Base-by-base conservation (phyloP, 2,329 filamentous ascomycete species). In the Trichocomaceae sp. region DNA sequence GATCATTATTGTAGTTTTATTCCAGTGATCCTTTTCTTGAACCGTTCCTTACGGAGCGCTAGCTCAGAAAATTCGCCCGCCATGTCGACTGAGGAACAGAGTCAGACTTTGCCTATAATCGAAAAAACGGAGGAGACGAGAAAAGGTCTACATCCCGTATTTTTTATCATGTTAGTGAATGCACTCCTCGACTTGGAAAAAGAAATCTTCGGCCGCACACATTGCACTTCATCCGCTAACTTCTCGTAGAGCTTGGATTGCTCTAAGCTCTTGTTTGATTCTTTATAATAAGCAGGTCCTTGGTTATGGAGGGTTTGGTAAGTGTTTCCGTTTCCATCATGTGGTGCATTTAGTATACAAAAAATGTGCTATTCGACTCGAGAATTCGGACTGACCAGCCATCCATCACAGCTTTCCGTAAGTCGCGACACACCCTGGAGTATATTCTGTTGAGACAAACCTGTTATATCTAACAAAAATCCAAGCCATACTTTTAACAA, bases 211-310 rank as follows among this genome's bases (percentile, higher is more conserved):
- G 4, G 1, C 19, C 8, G 12, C 8, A 33, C n/a, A 33, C 2
- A 33, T 33, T 33, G 29, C n/a, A 44, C 26, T 52, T 17, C 22
- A 41, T 23, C 10, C 19, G 17, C 19, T 19, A 31, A 29, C 23
- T n/a, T 19, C 19, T 41, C 9, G n/a, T 37, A 96, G 91, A 65
- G 79, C 85, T 64, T 99, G 93, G 93, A 97, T 99, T 69, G 78
- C 85, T 57, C 80, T 96, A 72, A 95, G 89, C 67, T 96, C 90
- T 42, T 89, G 87, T 64, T 90, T 96, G 69, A 99, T 97, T 71
- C 80, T 99, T 58, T 97, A 96, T 86, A 97, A 99, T 84, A 99
- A 99, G 83, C 95, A 89, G 84, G 90, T 99, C 66, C 82, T 97
- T 60, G 85, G 91, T 66, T 91, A 87, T 33, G 81, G 86, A 59